Conservation (phyloP, 371 early-diverging fungal species). For the Mortierella sp. region DNA sequence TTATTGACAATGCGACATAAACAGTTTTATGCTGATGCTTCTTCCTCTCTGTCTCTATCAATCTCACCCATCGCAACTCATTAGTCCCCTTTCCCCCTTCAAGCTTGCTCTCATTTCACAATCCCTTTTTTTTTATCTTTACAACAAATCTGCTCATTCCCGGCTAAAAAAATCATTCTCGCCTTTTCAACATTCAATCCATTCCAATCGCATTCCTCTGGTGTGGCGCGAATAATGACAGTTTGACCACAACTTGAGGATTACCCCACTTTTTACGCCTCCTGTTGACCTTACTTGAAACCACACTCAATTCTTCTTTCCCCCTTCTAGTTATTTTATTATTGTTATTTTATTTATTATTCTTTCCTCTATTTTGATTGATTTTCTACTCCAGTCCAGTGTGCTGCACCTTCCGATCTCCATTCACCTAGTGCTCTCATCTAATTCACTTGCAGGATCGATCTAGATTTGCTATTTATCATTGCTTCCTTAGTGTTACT, state of each 20-base stretch:
- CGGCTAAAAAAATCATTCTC: neutral
- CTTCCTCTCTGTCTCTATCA: neutral
- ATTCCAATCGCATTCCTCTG: neutral
- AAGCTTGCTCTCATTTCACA: neutral
- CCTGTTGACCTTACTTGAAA: neutral
- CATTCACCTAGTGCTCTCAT: neutral
- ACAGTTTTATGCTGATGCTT: neutral
- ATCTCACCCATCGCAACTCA: neutral
- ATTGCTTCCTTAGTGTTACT: neutral
- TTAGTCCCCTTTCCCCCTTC: neutral
- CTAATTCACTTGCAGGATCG: neutral
- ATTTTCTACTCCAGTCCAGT: neutral
- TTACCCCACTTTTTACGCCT: neutral
- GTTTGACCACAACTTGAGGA: neutral
- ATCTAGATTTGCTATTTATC: neutral
- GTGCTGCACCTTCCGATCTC: neutral
- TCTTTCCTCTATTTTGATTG: neutral
- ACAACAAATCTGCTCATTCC: neutral
- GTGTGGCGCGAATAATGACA: constrained; percentile 6
- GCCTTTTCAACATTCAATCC: neutral
- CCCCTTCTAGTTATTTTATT: neutral
- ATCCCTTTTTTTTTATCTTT: neutral
- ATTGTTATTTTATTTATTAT: neutral
- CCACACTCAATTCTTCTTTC: neutral
- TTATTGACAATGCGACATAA: neutral